A percentile compares a stretch with the other conserved stretches of the same genome.
These are phyloP conservation scores for Podila minutissima DNA, from an alignment of 192 early-diverging fungal genomes.

Conservation along the genomic window DNA sequence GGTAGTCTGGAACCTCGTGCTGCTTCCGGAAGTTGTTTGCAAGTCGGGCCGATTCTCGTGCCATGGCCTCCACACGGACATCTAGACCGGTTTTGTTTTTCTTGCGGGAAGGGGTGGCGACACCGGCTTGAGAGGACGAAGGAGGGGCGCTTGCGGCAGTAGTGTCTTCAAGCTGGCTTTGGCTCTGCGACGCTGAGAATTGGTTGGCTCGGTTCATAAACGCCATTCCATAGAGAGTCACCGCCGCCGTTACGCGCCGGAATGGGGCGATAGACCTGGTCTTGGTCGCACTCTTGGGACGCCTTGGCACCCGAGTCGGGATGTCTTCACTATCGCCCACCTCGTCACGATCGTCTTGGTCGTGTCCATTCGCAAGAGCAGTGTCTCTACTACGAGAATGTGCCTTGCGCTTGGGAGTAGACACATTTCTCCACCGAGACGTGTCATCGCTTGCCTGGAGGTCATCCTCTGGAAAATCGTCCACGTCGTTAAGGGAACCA, in stretches of 20 bases:
- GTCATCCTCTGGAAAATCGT: too few relatives aligned
- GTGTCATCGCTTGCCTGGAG: too few relatives aligned
- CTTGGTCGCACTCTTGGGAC: neutral
- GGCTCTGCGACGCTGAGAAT: neutral
- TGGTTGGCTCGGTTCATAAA: neutral
- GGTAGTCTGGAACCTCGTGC: slow-evolving; percentile 8
- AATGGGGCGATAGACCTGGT: neutral
- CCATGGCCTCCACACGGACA: slow-evolving; percentile 12
- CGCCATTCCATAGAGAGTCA: neutral
- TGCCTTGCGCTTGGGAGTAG: too few relatives aligned
- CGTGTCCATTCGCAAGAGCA: too few relatives aligned
- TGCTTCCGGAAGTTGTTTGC: slow-evolving; percentile 17
- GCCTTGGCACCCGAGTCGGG: too few relatives aligned
- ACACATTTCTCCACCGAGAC: too few relatives aligned
- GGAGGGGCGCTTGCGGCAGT: too few relatives aligned
- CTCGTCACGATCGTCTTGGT: too few relatives aligned
- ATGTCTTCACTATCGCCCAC: too few relatives aligned
- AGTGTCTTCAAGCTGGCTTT: neutral
- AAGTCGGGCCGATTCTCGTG: slow-evolving; percentile 14
- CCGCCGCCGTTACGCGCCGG: neutral
- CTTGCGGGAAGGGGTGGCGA: neutral
- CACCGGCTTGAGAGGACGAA: too few relatives aligned
- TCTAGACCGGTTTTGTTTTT: neutral
- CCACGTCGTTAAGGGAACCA: too few relatives aligned
- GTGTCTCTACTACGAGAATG: too few relatives aligned